Evolutionary conservation across 306 rosid genomes (phyloP).

Genomic region (Hylodesmum podocarpum): DNA sequence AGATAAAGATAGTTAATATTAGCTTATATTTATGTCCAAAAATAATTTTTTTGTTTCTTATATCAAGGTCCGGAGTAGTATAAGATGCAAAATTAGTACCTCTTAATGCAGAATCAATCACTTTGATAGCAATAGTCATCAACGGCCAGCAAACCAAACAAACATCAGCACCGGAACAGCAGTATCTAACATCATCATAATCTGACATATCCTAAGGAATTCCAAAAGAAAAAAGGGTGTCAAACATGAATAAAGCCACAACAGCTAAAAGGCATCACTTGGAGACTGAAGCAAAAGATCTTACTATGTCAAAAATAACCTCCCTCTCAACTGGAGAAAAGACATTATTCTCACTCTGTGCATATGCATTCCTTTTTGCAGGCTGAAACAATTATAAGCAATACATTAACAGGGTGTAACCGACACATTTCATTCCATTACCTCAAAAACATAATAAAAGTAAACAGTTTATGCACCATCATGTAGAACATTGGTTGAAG

Average conservation of each 20-base stretch:
- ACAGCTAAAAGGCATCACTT: neutral
- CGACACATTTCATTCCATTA: neutral
- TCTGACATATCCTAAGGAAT: slow-evolving; percentile 77
- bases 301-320: slow-evolving; percentile 85
- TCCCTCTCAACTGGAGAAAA: slow-evolving; percentile 91
- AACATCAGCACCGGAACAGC: slow-evolving; percentile 96
- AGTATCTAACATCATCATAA: slow-evolving; percentile 90
- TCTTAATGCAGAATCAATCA: slow-evolving; percentile 75
- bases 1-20: too few relatives aligned
- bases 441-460: neutral
- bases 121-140: slow-evolving; percentile 91
- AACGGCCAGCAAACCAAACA: slow-evolving; percentile 96
- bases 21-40: too few relatives aligned
- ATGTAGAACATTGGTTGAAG: too few relatives aligned
- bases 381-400: slow-evolving; percentile 57
- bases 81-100: slow-evolving; percentile 44
- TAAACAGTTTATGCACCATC: too few relatives aligned
- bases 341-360: slow-evolving; percentile 70
- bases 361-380: slow-evolving; percentile 78
- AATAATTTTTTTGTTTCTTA: too few relatives aligned
- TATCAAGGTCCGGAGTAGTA: too few relatives aligned
- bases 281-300: slow-evolving; percentile 19
- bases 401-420: neutral
- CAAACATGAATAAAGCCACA: neutral
- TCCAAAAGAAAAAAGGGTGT: neutral